phyloP scores from a whole-genome alignment of 2,329 filamentous ascomycete species.

The Exophiala bonariae region DNA sequence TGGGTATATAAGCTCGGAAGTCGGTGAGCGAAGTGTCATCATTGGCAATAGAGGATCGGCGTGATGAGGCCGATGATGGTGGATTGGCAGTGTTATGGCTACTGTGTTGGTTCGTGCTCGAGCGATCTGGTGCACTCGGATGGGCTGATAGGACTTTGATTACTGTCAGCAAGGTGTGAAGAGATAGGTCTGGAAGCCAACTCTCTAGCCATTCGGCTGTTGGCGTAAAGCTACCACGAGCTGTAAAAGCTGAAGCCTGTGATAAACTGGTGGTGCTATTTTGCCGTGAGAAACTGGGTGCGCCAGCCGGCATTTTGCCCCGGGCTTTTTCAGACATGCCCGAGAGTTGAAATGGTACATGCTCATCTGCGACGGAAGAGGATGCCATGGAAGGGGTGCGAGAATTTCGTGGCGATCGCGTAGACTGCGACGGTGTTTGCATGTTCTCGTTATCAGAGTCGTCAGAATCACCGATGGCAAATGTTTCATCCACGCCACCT shows the following conservation, averaged over 20 bases:
- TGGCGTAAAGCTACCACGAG: constrained; percentile 66
- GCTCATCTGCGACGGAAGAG: constrained; percentile 69
- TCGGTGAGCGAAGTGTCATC: constrained; percentile 43
- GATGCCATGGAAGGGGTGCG: constrained; percentile 69
- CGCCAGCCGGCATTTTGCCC: constrained; percentile 88
- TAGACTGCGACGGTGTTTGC: constrained; percentile 61
- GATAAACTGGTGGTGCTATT: constrained; percentile 83
- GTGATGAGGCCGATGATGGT: constrained; percentile 29
- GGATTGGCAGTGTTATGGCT: constrained; percentile 27
- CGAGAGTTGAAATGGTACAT: constrained; percentile 76
- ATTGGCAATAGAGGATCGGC: constrained; percentile 30
- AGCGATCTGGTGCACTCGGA: constrained; percentile 39
- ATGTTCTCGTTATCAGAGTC: constrained; percentile 67
- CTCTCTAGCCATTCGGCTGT: constrained; percentile 82
- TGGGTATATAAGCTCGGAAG: constrained; percentile 43
- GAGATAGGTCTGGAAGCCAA: constrained; percentile 87
- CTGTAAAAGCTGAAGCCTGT: constrained; percentile 61
- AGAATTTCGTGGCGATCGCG: constrained; percentile 52
- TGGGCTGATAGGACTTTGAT: constrained; percentile 62
- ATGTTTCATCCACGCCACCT: constrained; percentile 64
- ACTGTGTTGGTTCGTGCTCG: not conserved
- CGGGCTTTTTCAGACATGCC: constrained; percentile 97
- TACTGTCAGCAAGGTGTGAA: constrained; percentile 80
- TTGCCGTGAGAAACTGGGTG: constrained; percentile 81
- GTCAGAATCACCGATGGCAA: constrained; percentile 84